phyloP scores from a whole-genome alignment of 1,139 yeast species.

The Zygoascus sp. region DNA sequence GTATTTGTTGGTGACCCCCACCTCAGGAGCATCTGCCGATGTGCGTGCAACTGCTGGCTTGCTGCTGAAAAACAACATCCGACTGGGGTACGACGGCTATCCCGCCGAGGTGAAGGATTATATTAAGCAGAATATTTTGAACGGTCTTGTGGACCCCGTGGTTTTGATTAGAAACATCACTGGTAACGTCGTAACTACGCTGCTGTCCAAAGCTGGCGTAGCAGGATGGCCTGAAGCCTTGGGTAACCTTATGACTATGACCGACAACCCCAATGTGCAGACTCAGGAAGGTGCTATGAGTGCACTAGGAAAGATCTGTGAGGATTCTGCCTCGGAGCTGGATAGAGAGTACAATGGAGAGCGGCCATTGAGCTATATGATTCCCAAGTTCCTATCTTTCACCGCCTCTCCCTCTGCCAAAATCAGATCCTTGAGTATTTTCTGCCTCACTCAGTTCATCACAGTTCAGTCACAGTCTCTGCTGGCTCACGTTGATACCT shows the following conservation, averaged over 20 bases:
- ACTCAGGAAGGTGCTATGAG: conserved; percentile 74
- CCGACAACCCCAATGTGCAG: conserved; percentile 38
- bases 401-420: conserved; percentile 39
- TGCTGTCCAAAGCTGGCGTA: conserved; percentile 70
- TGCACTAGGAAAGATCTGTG: conserved; percentile 83
- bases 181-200: conserved; percentile 82
- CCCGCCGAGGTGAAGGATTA: conserved; percentile 44
- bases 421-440: conserved; percentile 60
- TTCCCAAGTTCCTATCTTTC: conserved; percentile 59
- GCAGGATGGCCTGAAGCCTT: conserved; percentile 70
- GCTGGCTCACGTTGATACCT: conserved; percentile 60
- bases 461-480: conserved; percentile 64
- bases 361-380: conserved; percentile 62
- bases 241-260: conserved; percentile 60
- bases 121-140: conserved; percentile 57
- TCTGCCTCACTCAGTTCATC: conserved; percentile 74
- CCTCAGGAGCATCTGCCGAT: conserved; percentile 43
- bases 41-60: conserved; percentile 88
- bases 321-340: conserved; percentile 60
- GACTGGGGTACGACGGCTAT: conserved; percentile 33
- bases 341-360: conserved; percentile 62
- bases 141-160: conserved; percentile 61
- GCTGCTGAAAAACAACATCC: conserved; percentile 68
- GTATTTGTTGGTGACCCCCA: conserved; percentile 58
- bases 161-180: conserved; percentile 75